Evolutionary conservation across 2,329 filamentous ascomycete genomes (phyloP), one percentile per base, ranked within the genome.

Genomic region (Apiospora marii): DNA sequence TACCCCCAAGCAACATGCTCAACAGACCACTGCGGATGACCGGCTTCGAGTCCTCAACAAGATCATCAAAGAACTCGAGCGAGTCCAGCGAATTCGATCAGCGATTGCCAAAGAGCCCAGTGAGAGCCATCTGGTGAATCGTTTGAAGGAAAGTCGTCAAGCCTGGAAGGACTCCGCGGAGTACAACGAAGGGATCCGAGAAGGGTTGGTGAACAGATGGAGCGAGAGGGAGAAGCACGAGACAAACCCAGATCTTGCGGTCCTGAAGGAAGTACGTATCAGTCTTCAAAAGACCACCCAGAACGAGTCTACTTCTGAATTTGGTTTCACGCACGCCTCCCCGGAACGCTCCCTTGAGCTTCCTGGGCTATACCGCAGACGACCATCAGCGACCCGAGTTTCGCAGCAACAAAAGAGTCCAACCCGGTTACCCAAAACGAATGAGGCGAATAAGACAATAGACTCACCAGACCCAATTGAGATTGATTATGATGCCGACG

Each of bases 401-500:
- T n/a, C 16, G 6, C 53, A 7, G 10, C 2, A 13, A 30, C 27
- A 30, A 4, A 58, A 58, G 19, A 58, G 51, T 7, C 27, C 5
- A 16, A 34, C 13, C 0, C 4, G 2, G 34, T 19, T 34, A 2
- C 27, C 51, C 51, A 30, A 14, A 34, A 34, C 27, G 14, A 34
- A 58, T 19, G 51, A 58, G 7, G 37, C 7, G 34, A 22, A 8
- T 4, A 22, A 67, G 14, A n/a, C n/a, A n/a, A n/a, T n/a, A n/a
- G n/a, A n/a, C n/a, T n/a, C n/a, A n/a, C n/a, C n/a, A n/a, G n/a
- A n/a, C n/a, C n/a, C n/a, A n/a, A n/a, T n/a, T n/a, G n/a, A n/a
- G n/a, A 61, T 61, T 13, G 19, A 12, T 7, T 79, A 78, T 61
- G 37, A 73, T 3, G 70, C 44, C 0, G 76, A 78, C n/a, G 75